Evolutionary conservation across 768 basidiomycete genomes (phyloP).

Genomic region (Exidia glandulosa): DNA sequence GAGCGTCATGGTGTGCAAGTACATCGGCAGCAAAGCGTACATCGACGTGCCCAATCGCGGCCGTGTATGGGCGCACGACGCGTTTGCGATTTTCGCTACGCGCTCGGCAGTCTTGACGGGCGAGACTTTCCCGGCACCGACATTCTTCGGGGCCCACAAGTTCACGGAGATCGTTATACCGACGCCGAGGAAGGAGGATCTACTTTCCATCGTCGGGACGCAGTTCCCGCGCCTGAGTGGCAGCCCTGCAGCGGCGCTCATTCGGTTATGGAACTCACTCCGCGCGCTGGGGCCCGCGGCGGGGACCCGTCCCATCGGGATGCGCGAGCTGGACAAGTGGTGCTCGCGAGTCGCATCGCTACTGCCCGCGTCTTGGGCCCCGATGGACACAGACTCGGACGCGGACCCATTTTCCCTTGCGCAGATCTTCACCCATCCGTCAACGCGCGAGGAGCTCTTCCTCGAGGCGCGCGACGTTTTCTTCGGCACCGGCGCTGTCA

Average conservation of each 20-base stretch:
- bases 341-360: constrained; percentile 60
- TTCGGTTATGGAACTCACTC: constrained; percentile 60
- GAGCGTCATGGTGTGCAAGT: constrained; percentile 51
- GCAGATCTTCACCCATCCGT: constrained; percentile 53
- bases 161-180: constrained; percentile 60
- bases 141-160: constrained; percentile 80
- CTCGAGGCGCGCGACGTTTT: constrained; percentile 86
- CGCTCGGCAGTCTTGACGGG: constrained; percentile 48
- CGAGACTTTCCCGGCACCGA: constrained; percentile 39
- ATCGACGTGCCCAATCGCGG: constrained; percentile 69
- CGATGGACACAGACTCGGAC: constrained; percentile 28
- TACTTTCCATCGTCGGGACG: constrained; percentile 54
- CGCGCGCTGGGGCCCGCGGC: constrained; percentile 38
- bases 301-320: constrained; percentile 45
- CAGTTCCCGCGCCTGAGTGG: constrained; percentile 56
- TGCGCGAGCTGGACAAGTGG: constrained; percentile 77
- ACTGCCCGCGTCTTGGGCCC: constrained; percentile 30
- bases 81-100: constrained; percentile 85
- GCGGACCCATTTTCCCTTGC: constrained; percentile 22
- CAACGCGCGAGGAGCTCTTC: constrained; percentile 78
- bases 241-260: constrained; percentile 35
- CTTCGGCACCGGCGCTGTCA: constrained; percentile 59
- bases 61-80: constrained; percentile 59
- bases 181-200: constrained; percentile 54
- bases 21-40: constrained; percentile 60